Base-by-base conservation (phyloP, 2,329 filamentous ascomycete genomes). In the Fusarium sp. region DNA sequence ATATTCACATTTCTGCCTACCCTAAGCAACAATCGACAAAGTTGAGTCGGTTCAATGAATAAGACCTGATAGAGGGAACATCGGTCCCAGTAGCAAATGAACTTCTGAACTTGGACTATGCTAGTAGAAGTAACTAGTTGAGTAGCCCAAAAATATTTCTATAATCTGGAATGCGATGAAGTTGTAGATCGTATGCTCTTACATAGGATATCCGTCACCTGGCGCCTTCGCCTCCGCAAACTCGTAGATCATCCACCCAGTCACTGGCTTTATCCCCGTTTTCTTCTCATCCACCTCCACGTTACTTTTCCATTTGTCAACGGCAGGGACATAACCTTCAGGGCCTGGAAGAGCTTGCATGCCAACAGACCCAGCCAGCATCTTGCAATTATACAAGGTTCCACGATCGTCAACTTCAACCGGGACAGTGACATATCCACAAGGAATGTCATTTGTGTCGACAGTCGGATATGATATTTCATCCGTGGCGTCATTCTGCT, bases 181-280 rank as follows among this genome's bases (percentile, higher is more conserved):
- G 24, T 24, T 24, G 4, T 24, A 24, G 24, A 24, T 24, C 24
- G 24, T 24, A 24, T 24, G 24, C 24, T 24, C 24, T 24, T 24
- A 24, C 24, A 24, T 24, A 24, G 24, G 24, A 24, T 24, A 24
- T 24, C 24, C 24, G 3, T 44, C 6, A 24, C 15, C 10, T 24
- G n/a, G 15, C 41, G 10, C 12, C 36, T 45, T 5, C 24, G 24
- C 17, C 11, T 45, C 24, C 0, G 24, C 8, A 22, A 48, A 1
- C 36, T 60, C 34, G 15, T 48, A 48, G 22, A 63, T 63, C 42
- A 63, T 50, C 61, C 61, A 63, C 26, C 55, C 55, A 6, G 61
- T 41, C 0, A 63, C 28, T 5, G 61, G 56, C 6, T 20, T 26
- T 5, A 64, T 22, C 7, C 61, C 61, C 5, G 3, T 11, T 6